A percentile compares a stretch with the other conserved stretches of the same genome.
phyloP scores from a whole-genome alignment of 1,139 yeast genomes.

The Pichia sp. region DNA sequence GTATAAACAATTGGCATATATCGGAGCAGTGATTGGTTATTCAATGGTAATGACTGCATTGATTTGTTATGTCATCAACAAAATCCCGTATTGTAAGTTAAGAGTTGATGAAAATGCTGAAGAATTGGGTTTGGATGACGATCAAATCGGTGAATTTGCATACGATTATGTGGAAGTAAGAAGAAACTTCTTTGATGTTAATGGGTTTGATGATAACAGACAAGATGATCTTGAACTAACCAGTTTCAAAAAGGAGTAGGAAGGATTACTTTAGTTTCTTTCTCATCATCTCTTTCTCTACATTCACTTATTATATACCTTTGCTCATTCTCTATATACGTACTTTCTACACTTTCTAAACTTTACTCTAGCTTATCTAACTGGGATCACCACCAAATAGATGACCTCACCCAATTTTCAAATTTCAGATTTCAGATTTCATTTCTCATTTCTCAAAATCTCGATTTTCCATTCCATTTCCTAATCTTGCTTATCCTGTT shows the following conservation, averaged over 20 bases:
- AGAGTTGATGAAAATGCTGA: slow-evolving; percentile 83
- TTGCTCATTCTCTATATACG: neutral
- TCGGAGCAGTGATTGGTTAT: slow-evolving; percentile 69
- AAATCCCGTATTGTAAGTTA: slow-evolving; percentile 76
- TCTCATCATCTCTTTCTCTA: no score
- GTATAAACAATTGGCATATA: slow-evolving; percentile 82
- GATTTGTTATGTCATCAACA: slow-evolving; percentile 66
- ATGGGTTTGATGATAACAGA: slow-evolving; percentile 16
- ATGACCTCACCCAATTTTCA: no score
- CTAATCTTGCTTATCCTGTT: no score
- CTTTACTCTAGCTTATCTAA: no score
- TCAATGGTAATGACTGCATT: slow-evolving; percentile 72
- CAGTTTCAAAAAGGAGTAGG: neutral
- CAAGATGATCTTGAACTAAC: neutral
- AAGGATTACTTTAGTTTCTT: no score
- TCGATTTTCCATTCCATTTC: no score
- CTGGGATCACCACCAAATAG: no score
- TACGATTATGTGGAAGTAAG: slow-evolving; percentile 96
- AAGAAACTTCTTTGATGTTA: slow-evolving; percentile 74
- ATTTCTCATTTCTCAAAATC: no score
- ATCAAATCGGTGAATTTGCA: slow-evolving; percentile 97
- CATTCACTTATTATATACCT: neutral
- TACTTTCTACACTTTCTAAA: no score
- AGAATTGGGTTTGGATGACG: slow-evolving; percentile 88
- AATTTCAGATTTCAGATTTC: no score